Base-by-base conservation (phyloP, 305 asterid species). In the Salvia sclarea region DNA sequence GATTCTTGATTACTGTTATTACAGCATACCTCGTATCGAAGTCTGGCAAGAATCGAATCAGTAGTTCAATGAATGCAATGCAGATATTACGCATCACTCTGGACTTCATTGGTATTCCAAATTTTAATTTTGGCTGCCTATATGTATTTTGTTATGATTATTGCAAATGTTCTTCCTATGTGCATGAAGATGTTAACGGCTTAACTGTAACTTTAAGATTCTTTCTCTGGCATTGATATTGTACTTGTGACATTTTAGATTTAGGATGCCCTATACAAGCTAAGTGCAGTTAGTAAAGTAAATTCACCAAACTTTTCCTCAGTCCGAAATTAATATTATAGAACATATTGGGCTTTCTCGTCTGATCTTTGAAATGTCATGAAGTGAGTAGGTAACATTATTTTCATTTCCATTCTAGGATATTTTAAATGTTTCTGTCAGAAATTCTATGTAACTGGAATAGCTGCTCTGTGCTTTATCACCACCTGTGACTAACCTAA, bases 61-160 rank as follows among this genome's bases (percentile, higher is more conserved):
- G 78, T 76, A 80, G 72, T 58, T 80, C 96, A 70, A 85, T 91
- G 98, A 84, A 50, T 74, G 73, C 91, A 49, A 72, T 84, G 83
- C 99, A 91, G 89, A 89, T 95, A 76, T 71, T 95, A 78, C 98
- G 99, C 61, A 74, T 89, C 80, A 84, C 92, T 4, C 54, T 95
- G 83, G 90, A 95, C 76, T 95, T 95, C 71, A 85, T 89, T 50
- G 99, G 99, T 94, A 86, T 65, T 84, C 69, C 48, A 50, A 22
- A n/a, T 5, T 71, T 55, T 41, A 28, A 10, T 48, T 54, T 2
- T 21, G 21, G 64, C 47, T 21, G 44, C 38, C 43, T 50, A 37
- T 48, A 59, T 64, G 22, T 50, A 18, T 37, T 63, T 28, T 53
- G 40, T 17, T 60, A 14, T 40, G 11, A 53, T 31, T 47, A 50